Evolutionary conservation across 2,329 filamentous ascomycete genomes (phyloP), one percentile per base, ranked within the genome.

Genomic region (Curvularia sp.): DNA sequence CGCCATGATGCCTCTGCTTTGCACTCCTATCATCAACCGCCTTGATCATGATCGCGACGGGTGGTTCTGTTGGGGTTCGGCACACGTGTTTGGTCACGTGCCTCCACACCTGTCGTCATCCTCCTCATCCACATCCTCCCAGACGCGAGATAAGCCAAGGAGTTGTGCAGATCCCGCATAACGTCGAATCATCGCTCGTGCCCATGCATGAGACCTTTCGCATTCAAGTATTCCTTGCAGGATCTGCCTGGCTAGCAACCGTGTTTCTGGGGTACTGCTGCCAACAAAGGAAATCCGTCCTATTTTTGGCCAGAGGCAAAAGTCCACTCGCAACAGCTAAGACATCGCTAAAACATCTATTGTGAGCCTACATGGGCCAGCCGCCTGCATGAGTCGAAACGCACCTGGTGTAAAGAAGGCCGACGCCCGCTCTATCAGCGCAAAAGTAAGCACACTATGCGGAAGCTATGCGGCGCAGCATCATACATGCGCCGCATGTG

Each of bases 231-330:
- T 53, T 57, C 64, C 65, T 66, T 58, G 57, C 43, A 53, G 28
- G 47, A 61, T 57, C 51, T 54, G 50, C 70, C 68, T 67, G 63
- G 68, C 69, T 53, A 50, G 46, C 51, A 59, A 60, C 67, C 59
- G 69, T 65, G 60, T 69, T 68, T 70, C 63, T 69, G 66, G 69
- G 66, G 69, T 68, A 69, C 60, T 57, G 65, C 53, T 55, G 53
- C 67, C 65, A 49, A 57, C 54, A 59, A 57, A 27, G 62, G 61
- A 27, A 65, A 63, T 51, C 47, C 43, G 64, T 67, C 59, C 71
- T 76, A 75, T 76, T 74, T 75, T 69, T 54, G 67, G 72, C 54
- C 45, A 49, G 61, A 54, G 54, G 57, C 56, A 43, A 61, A 57
- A 49, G 49, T 53, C 50, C 55, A 54, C 49, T 53, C 63, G 25